These are phyloP conservation scores for Akanthomyces muscarius DNA, from an alignment of 2,329 filamentous ascomycete genomes.

Conservation along the genomic window DNA sequence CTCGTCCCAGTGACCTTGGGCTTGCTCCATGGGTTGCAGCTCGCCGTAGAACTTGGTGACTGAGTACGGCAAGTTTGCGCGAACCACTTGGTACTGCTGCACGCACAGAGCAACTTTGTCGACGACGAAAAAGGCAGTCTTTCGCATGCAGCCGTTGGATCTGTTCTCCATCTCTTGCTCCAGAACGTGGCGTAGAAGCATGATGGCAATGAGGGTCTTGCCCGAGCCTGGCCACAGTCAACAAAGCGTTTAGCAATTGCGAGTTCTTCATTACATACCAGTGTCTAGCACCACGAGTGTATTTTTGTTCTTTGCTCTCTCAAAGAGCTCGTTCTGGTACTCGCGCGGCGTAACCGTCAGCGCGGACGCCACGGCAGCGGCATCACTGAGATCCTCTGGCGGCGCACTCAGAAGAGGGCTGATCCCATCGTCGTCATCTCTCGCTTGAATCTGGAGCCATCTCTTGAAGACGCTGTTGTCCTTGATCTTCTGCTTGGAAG, in stretches of 20 bases:
- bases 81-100: conserved; percentile 81
- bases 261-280: conserved; percentile 40
- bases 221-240: conserved; percentile 62
- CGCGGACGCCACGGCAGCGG: conserved; percentile 2
- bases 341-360: conserved; percentile 65
- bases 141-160: conserved; percentile 52
- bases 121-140: conserved; percentile 82
- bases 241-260: neutral
- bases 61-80: conserved; percentile 72
- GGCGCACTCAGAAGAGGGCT: neutral
- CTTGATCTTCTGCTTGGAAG: neutral
- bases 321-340: conserved; percentile 89
- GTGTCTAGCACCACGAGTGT: conserved; percentile 92
- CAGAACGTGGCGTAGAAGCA: conserved; percentile 73
- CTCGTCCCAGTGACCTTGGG: conserved; percentile 47
- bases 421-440: neutral
- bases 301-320: conserved; percentile 78
- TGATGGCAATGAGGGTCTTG: conserved; percentile 91
- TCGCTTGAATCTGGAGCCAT: neutral
- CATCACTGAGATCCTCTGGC: neutral
- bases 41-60: conserved; percentile 72
- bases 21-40: conserved; percentile 46
- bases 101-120: conserved; percentile 87
- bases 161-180: conserved; percentile 73
- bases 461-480: neutral